Percentiles rank a stretch among this genome's conserved stretches.
phyloP scores from a whole-genome alignment of 2,329 filamentous ascomycete species.

The Fusarium oligoseptatum region DNA sequence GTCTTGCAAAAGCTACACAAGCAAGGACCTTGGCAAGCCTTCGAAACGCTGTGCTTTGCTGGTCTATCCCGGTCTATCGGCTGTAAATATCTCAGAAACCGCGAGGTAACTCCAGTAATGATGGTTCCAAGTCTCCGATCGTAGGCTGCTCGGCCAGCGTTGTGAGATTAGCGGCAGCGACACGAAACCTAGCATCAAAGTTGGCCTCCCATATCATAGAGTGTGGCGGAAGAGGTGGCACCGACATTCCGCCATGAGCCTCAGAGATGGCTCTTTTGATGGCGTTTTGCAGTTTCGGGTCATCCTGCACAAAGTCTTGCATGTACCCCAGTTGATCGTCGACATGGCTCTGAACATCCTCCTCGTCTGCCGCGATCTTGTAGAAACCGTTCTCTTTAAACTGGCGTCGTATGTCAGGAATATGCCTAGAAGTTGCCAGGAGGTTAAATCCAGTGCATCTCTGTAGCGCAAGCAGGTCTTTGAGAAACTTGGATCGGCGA shows the following conservation, averaged over 20 bases:
- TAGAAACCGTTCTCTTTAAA: not conserved
- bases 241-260: not conserved
- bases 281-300: not conserved
- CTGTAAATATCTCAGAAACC: too few species aligned
- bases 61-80: too few species aligned
- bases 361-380: not conserved
- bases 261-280: too few species aligned
- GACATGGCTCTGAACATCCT: not conserved
- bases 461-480: not conserved
- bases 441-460: not conserved
- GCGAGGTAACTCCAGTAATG: too few species aligned
- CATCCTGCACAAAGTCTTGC: not conserved
- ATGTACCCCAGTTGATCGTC: not conserved
- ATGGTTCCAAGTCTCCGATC: too few species aligned
- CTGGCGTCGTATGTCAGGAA: not conserved
- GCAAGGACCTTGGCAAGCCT: too few species aligned
- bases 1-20: too few species aligned
- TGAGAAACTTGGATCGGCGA: not conserved
- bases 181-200: too few species aligned
- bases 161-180: too few species aligned
- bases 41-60: too few species aligned
- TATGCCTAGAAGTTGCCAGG: not conserved
- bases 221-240: not conserved
- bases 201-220: too few species aligned
- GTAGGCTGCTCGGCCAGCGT: too few species aligned